These are phyloP conservation scores for Oxyria digyna DNA, from an alignment of 148 eudicot species.

Conservation along the genomic window DNA sequence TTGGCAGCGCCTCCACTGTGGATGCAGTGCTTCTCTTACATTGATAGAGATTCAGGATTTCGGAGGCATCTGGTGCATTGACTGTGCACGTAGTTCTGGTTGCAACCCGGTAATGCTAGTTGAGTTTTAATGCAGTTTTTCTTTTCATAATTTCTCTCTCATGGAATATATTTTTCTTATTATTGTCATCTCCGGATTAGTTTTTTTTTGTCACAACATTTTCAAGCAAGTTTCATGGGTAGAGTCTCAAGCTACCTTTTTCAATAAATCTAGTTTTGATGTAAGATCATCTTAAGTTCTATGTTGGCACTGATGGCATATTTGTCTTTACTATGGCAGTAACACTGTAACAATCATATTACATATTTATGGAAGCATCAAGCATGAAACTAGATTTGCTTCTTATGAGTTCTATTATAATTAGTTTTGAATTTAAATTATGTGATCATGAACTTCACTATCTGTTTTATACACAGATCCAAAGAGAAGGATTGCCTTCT, in stretches of 20 bases:
- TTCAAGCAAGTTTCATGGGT: background rate
- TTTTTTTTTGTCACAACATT: background rate
- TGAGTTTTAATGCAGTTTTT: background rate
- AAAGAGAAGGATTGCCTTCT: constrained; percentile 23
- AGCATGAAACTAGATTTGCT: background rate
- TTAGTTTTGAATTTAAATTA: background rate
- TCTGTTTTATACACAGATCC: background rate
- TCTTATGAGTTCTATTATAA: background rate
- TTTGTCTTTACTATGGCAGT: background rate
- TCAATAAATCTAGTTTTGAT: background rate
- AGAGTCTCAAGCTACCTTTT: background rate
- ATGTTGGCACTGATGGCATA: background rate
- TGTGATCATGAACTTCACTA: background rate
- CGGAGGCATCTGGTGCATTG: constrained; percentile 69
- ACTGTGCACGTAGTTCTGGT: constrained; percentile 40
- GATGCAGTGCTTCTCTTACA: constrained; percentile 70
- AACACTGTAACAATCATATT: background rate
- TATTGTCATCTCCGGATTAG: background rate
- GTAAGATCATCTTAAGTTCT: background rate
- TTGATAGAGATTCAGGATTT: constrained; percentile 64
- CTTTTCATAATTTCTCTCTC: background rate
- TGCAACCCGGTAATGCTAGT: constrained; percentile 25
- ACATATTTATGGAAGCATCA: background rate
- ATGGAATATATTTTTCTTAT: background rate
- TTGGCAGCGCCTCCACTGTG: constrained; percentile 78